Evolutionary conservation across 768 basidiomycete genomes (phyloP), one percentile per base, ranked within the genome.

Genomic region (Coprinellus micaceus): DNA sequence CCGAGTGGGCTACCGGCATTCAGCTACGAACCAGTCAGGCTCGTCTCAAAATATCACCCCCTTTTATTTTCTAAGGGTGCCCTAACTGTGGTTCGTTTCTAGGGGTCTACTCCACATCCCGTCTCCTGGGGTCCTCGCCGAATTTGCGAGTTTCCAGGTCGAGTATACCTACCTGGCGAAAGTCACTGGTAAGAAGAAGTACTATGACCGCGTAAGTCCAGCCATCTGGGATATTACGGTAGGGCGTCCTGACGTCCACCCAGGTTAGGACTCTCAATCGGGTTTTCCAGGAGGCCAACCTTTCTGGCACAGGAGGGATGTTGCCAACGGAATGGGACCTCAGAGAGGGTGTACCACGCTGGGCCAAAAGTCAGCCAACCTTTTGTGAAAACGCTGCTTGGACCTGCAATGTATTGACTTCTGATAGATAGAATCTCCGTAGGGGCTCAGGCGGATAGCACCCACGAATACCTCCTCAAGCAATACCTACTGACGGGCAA

Each of bases 81-180:
- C n/a, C n/a, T 52, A 24, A 52, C 53, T 11, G 24, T 56, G 47
- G 37, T 47, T 26, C 2, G 37, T 52, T 36, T 28, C 63, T 61
- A 29, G 61, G 60, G 11, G 58, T 48, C 10, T 48, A n/a, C 30
- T 15, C 19, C 7, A 55, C 3, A 75, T 77, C 0, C 58, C 68
- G 0, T 70, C 72, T 50, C 65, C 75, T 13, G 78, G 77, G 12
- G 64, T 77, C 10, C 69, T 89, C n/a, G 90, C 94, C 0, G 94
- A 97, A 68, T 84, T 93, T 40, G 89, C 84, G 3, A 90, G 82
- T 43, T 75, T 89, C 54, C 91, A 94, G 65, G 67, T 96, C 49
- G 94, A 96, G 68, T 90, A 92, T 67, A 80, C 86, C 54, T 94
- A 94, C 61, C 79, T 95, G 1, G 88, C 89, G 1, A 85, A 89